Conservation (phyloP, 129 eudicot species). For the Arctium lappa region DNA sequence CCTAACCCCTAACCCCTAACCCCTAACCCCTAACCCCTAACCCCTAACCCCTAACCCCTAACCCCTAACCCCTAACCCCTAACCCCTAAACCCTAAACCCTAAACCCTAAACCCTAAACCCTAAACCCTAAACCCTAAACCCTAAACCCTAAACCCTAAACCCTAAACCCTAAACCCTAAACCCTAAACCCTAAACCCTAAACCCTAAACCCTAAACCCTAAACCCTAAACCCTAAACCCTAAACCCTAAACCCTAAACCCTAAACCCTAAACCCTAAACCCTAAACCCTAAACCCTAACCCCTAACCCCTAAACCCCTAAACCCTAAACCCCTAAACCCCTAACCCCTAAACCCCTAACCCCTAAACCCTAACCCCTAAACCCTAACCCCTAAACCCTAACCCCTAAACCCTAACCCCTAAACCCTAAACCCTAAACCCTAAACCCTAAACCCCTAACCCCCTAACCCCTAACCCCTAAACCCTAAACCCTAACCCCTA, state of each 20-base stretch:
- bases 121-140: conserved; percentile 20
- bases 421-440: conserved; percentile 31
- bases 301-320: too few species aligned
- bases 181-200: conserved; percentile 15
- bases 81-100: conserved; percentile 28
- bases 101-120: conserved; percentile 27
- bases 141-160: conserved; percentile 18
- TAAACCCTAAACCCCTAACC: too few species aligned
- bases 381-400: conserved; percentile 18
- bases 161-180: conserved; percentile 9
- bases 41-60: conserved; percentile 21
- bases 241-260: conserved; percentile 27
- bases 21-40: conserved; percentile 24
- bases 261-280: conserved; percentile 26
- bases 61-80: conserved; percentile 18
- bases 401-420: conserved; percentile 25
- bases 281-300: conserved; percentile 28
- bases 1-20: too few species aligned
- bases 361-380: conserved; percentile 19
- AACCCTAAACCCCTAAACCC: too few species aligned
- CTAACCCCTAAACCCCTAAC: too few species aligned
- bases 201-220: conserved; percentile 19
- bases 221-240: conserved; percentile 30
- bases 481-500: conserved; percentile 14
- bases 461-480: conserved; percentile 19